Percentiles rank a stretch among this genome's conserved stretches.
phyloP scores from a whole-genome alignment of 768 basidiomycete species.

The Stropharia rugosoannulata region DNA sequence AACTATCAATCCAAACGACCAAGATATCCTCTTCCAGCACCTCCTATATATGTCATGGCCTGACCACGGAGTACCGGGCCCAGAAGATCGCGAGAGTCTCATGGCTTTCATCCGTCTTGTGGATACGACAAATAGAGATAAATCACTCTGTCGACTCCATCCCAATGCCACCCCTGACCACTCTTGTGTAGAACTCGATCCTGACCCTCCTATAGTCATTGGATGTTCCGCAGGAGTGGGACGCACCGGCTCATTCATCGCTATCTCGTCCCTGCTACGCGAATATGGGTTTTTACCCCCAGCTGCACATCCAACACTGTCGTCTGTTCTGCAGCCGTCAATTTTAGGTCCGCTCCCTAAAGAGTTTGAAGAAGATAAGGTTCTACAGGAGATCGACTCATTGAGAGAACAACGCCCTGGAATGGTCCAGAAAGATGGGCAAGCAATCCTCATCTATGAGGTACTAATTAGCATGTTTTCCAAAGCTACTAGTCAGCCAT shows the following conservation, averaged over 20 bases:
- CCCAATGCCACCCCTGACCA: constrained; percentile 12
- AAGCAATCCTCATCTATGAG: constrained; percentile 64
- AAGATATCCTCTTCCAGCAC: constrained; percentile 61
- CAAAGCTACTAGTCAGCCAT: constrained; percentile 4
- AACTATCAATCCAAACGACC: constrained; percentile 19
- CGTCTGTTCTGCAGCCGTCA: constrained; percentile 40
- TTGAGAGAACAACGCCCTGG: constrained; percentile 78
- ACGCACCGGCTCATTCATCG: constrained; percentile 84
- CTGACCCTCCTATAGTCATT: constrained; percentile 77
- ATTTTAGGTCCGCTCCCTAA: constrained; percentile 59
- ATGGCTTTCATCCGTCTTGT: constrained; percentile 65
- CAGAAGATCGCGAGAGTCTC: constrained; percentile 57
- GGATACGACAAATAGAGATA: constrained; percentile 57
- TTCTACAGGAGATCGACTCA: constrained; percentile 72
- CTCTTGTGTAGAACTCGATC: constrained; percentile 29
- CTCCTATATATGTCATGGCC: constrained; percentile 80
- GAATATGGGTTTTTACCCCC: constrained; percentile 46
- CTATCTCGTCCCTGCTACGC: constrained; percentile 77
- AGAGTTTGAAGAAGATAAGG: constrained; percentile 49
- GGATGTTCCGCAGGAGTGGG: constrained; percentile 90
- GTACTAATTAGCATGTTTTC: constrained; percentile 36
- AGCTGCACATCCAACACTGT: constrained; percentile 26
- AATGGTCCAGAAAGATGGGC: constrained; percentile 78
- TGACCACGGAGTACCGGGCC: constrained; percentile 77
- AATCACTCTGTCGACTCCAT: constrained; percentile 26